Evolutionary conservation across 2,329 filamentous ascomycete species (phyloP).

Genomic region (Calycina herbarum): DNA sequence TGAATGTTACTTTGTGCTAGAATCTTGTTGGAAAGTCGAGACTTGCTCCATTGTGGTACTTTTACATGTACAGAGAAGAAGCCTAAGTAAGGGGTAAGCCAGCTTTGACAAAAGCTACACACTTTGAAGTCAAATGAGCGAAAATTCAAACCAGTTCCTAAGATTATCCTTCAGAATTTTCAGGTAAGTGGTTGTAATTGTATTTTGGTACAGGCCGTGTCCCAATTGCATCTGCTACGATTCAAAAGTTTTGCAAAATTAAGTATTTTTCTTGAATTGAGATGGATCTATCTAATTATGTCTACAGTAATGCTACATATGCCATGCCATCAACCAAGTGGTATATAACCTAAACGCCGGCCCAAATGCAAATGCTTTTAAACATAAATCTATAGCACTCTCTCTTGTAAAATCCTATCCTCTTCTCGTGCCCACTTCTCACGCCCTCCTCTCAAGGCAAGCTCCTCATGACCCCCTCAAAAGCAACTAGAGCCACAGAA

Average conservation of each 20-base stretch:
- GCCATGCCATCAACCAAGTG: background rate
- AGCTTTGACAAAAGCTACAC: no score
- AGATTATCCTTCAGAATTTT: no score
- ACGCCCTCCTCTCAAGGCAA: constrained; percentile 38
- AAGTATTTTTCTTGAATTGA: background rate
- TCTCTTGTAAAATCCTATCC: background rate
- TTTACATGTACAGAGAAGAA: no score
- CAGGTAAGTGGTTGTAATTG: no score
- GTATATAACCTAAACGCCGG: background rate
- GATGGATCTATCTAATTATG: background rate
- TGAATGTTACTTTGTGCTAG: background rate
- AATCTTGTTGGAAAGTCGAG: background rate
- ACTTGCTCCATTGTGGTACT: background rate
- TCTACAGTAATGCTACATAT: background rate
- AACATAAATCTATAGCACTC: background rate
- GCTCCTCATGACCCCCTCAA: constrained; percentile 84
- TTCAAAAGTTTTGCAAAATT: background rate
- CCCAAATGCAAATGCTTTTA: background rate
- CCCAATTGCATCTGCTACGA: no score
- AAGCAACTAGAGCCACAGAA: constrained; percentile 87
- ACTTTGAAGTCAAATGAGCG: no score
- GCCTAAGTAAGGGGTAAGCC: no score
- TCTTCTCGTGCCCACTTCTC: background rate
- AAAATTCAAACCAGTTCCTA: no score
- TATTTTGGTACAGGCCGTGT: no score